These are phyloP conservation scores for Spencermartinsiella ligniputridi DNA, from an alignment of 1,139 yeast genomes.

Conservation along the genomic window DNA sequence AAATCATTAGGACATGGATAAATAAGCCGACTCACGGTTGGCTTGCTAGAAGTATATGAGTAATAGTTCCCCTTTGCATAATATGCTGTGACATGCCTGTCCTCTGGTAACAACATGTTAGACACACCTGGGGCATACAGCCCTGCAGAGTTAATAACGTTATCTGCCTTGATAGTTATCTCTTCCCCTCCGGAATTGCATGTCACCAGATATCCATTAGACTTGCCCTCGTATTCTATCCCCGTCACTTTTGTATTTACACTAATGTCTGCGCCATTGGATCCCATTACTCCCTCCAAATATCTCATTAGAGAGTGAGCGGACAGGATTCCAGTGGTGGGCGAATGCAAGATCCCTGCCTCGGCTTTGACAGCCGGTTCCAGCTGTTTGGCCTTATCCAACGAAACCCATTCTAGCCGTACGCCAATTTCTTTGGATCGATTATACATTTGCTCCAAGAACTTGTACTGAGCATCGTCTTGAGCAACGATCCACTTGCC, in stretches of 20 bases:
- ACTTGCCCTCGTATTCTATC: slow-evolving; percentile 33
- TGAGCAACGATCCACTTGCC: slow-evolving; percentile 94
- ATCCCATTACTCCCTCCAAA: slow-evolving; percentile 49
- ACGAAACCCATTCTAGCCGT: slow-evolving; percentile 54
- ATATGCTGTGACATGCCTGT: slow-evolving; percentile 52
- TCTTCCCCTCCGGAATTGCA: slow-evolving; percentile 31
- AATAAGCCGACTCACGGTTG: slow-evolving; percentile 43
- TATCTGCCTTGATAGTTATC: slow-evolving; percentile 49
- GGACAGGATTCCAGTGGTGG: slow-evolving; percentile 79
- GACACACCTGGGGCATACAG: slow-evolving; percentile 64
- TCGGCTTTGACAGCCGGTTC: slow-evolving; percentile 69
- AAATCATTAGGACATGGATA: slow-evolving; percentile 81
- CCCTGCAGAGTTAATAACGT: slow-evolving; percentile 75
- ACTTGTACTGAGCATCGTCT: slow-evolving; percentile 55
- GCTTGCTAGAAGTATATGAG: slow-evolving; percentile 45
- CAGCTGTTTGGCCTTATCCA: slow-evolving; percentile 39
- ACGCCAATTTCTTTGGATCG: slow-evolving; percentile 46
- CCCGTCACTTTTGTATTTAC: slow-evolving; percentile 53
- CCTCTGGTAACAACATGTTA: slow-evolving; percentile 62
- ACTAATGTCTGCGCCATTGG: slow-evolving; percentile 61
- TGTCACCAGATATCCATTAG: slow-evolving; percentile 23
- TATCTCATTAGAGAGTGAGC: slow-evolving; percentile 71
- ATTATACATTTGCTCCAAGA: slow-evolving; percentile 49
- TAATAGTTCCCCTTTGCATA: slow-evolving; percentile 87
- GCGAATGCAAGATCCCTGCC: slow-evolving; percentile 64